Percentiles rank a stretch among this genome's conserved stretches.
Conservation (phyloP, 257 asterid species). For the Solanum chiquidenum region DNA sequence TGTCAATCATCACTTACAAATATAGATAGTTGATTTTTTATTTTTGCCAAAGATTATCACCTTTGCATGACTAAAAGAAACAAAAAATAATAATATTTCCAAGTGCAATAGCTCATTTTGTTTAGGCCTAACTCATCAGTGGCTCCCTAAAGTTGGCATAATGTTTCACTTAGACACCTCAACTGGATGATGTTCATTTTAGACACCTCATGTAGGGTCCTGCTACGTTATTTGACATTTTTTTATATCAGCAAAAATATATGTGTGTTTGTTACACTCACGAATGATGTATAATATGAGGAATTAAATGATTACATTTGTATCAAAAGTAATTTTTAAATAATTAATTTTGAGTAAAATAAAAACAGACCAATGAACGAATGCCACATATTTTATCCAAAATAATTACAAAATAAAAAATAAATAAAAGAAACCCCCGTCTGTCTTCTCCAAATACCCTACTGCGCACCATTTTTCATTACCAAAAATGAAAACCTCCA, state of each 20-base stretch:
- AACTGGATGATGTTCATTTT: not conserved
- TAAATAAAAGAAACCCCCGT: not conserved
- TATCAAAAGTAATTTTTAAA: not conserved
- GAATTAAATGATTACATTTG: not conserved
- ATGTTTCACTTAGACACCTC: no score
- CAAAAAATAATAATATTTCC: not conserved
- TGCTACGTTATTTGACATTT: not conserved
- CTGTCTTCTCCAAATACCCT: not conserved
- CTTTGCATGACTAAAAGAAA: not conserved
- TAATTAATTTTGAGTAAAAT: not conserved
- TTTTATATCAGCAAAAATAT: not conserved
- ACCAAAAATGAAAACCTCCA: no score
- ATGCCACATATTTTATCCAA: not conserved
- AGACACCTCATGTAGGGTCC: not conserved
- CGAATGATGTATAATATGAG: not conserved
- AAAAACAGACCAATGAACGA: not conserved
- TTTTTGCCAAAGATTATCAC: not conserved
- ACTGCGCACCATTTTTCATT: not conserved
- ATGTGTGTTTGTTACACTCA: not conserved
- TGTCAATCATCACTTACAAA: not conserved
- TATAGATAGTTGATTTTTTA: no score
- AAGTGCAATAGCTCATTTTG: not conserved
- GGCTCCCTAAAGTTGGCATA: not conserved
- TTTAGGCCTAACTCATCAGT: not conserved
- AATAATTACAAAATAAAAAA: no score